Conservation (phyloP, 2,329 filamentous ascomycete genomes). For the Neurospora sp. region DNA sequence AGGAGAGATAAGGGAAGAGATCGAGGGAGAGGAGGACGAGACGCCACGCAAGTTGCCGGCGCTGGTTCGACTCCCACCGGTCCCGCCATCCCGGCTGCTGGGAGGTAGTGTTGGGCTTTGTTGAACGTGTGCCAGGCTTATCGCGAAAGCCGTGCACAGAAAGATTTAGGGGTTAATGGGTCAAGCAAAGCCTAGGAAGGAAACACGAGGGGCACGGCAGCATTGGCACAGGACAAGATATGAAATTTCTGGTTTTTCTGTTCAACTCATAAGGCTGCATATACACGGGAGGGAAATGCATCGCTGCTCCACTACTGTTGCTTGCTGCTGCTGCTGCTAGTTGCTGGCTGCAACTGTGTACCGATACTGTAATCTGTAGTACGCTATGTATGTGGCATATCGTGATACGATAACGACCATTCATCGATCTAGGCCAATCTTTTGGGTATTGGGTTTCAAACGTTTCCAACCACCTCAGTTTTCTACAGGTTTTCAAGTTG, state of each 20-base stretch:
- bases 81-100: not conserved
- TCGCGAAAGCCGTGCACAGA: not conserved
- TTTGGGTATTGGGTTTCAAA: not conserved
- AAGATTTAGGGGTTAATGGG: not conserved
- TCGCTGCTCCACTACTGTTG: not conserved
- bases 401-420: not conserved
- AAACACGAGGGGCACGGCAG: not conserved
- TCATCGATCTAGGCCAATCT: too few species aligned
- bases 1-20: not conserved
- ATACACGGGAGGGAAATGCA: not conserved
- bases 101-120: not conserved
- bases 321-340: not conserved
- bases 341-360: not conserved
- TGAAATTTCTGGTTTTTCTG: not conserved
- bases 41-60: not conserved
- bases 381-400: not conserved
- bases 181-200: not conserved
- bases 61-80: not conserved
- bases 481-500: not conserved
- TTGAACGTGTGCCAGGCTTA: not conserved
- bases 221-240: not conserved
- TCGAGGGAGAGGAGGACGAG: constrained; percentile 2
- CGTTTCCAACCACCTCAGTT: not conserved
- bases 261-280: not conserved
- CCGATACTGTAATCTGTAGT: not conserved